A percentile compares a stretch with the other conserved stretches of the same genome.
phyloP scores from a whole-genome alignment of 2,329 filamentous ascomycete species.

The Chrysoporthe austroafricana region DNA sequence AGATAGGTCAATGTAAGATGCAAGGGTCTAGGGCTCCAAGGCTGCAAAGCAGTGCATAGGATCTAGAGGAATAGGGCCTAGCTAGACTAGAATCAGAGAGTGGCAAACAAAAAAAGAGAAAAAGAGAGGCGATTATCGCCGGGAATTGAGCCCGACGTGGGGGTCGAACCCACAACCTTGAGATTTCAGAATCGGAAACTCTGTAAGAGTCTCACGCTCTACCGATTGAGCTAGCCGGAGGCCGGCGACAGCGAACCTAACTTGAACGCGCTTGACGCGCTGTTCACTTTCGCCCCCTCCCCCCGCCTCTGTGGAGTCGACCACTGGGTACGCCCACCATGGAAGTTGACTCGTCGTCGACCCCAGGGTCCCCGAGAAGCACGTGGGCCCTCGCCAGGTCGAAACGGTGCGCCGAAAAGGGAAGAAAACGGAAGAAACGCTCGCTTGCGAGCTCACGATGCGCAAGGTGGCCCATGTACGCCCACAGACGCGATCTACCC shows the following conservation, averaged over 20 bases:
- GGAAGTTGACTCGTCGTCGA: neutral
- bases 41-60: too few relatives aligned
- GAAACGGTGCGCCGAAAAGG: neutral
- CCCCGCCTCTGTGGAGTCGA: neutral
- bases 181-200: conserved; percentile 14
- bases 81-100: too few relatives aligned
- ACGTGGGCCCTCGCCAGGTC: neutral
- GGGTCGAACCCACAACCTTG: conserved; percentile 21
- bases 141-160: conserved; percentile 20
- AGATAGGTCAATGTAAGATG: too few relatives aligned
- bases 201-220: conserved; percentile 72
- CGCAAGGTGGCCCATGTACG: neutral
- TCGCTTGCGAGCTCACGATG: neutral
- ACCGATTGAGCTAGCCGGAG: conserved; percentile 69
- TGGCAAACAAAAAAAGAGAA: neutral
- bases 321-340: neutral
- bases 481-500: neutral
- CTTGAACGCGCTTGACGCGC: conserved; percentile 8
- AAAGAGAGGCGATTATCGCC: neutral
- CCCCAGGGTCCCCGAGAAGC: neutral
- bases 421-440: neutral
- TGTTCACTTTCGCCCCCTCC: neutral
- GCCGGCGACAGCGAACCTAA: conserved; percentile 13
- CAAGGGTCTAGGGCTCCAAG: too few relatives aligned
- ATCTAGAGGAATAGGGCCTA: too few relatives aligned